Evolutionary conservation across 106 monocot species (phyloP).

Genomic region (Iris macrosiphon): DNA sequence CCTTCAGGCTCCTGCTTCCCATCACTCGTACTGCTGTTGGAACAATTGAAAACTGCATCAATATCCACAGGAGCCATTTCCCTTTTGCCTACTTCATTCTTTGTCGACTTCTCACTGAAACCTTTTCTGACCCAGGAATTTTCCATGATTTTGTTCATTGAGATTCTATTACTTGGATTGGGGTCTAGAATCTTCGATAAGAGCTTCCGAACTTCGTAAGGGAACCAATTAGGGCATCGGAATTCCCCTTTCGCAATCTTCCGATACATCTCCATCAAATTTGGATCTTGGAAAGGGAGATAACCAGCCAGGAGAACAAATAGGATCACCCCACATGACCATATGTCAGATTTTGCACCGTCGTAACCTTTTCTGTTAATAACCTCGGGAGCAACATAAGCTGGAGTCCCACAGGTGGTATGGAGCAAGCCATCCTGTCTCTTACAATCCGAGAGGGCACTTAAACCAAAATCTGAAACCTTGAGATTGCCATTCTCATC

Average conservation of each 20-base stretch:
- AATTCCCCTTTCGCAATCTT: conserved; percentile 47
- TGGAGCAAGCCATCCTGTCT: conserved; percentile 62
- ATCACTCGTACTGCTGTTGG: conserved; percentile 5
- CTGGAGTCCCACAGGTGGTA: conserved; percentile 64
- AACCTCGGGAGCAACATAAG: conserved; percentile 63
- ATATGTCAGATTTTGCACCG: conserved; percentile 40
- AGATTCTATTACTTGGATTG: conserved; percentile 37
- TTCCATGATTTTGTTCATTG: conserved; percentile 37
- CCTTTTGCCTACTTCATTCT: conserved; percentile 7
- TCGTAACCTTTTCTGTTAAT: conserved; percentile 36
- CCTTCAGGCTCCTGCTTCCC: conserved; percentile 7
- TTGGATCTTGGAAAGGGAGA: conserved; percentile 57
- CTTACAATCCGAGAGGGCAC: conserved; percentile 46
- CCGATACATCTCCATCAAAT: conserved; percentile 64
- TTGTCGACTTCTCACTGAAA: conserved; percentile 14
- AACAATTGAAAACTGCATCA: conserved; percentile 3
- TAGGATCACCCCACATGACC: conserved; percentile 61
- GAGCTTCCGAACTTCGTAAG: conserved; percentile 34
- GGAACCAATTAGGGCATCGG: conserved; percentile 53
- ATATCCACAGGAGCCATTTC: conserved; percentile 24
- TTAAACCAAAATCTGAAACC: conserved; percentile 66
- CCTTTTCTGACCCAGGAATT: conserved; percentile 44
- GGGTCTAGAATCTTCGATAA: conserved; percentile 49
- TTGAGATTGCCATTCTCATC: conserved; percentile 53
- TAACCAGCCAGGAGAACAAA: conserved; percentile 50